phyloP scores from a whole-genome alignment of 179 eudicot genomes.

The Nepenthes alata region DNA sequence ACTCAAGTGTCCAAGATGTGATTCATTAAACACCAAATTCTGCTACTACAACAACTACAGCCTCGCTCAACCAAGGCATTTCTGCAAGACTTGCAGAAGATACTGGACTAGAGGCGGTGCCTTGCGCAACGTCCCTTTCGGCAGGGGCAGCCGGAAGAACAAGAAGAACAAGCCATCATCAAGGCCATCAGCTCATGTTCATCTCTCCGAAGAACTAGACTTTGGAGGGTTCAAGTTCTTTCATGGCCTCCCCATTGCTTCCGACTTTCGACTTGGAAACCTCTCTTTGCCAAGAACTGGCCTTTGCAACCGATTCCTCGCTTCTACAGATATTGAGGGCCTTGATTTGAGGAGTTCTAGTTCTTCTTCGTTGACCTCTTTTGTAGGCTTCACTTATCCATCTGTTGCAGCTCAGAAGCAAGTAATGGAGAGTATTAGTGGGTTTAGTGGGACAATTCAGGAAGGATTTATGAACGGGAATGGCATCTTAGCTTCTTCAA shows the following conservation, averaged over 20 bases:
- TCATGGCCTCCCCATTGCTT: conserved; percentile 33
- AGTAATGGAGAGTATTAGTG: background rate
- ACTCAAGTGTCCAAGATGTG: conserved; percentile 62
- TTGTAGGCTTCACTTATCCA: conserved; percentile 24
- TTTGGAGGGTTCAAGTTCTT: conserved; percentile 29
- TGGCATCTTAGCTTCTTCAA: conserved; percentile 36
- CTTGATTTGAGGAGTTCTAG: background rate
- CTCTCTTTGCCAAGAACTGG: conserved; percentile 17
- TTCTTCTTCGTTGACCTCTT: background rate
- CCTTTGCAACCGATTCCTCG: conserved; percentile 7
- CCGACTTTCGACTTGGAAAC: conserved; percentile 58
- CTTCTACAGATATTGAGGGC: conserved; percentile 5
- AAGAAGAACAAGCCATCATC: conserved; percentile 34
- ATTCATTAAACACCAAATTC: conserved; percentile 72
- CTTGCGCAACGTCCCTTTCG: conserved; percentile 68
- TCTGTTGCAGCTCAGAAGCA: background rate
- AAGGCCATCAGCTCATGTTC: conserved; percentile 11
- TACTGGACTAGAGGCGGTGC: conserved; percentile 93
- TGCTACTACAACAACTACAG: conserved; percentile 90
- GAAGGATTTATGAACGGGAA: conserved; percentile 7
- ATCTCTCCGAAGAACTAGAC: background rate
- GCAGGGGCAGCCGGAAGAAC: conserved; percentile 68
- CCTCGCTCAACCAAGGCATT: conserved; percentile 68
- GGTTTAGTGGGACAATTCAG: conserved; percentile 4
- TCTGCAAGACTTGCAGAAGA: conserved; percentile 75